Evolutionary conservation across 2,329 filamentous ascomycete genomes (phyloP), one percentile per base, ranked within the genome.

Genomic region (Hymenoscyphus albidus): DNA sequence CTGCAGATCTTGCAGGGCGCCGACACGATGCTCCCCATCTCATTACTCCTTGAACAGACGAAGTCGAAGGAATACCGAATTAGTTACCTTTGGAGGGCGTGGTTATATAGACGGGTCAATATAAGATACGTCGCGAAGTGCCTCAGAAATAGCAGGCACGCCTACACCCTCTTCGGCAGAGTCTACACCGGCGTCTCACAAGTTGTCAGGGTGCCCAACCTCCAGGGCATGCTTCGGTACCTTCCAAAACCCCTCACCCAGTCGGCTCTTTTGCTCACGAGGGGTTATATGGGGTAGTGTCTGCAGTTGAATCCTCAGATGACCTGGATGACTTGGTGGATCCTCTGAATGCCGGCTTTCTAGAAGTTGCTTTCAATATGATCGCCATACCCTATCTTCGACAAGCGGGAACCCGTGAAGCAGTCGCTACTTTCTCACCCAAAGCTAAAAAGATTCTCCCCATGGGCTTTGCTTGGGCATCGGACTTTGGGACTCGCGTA

Each of bases 171-270:
- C 22, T 59, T 59, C 58, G 58, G 38, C 39, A 40, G n/a, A 42
- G 18, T 42, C 58, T 40, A 40, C 35, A 40, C 58, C 38, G 38
- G 58, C 44, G 39, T 31, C 54, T 57, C 54, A 38, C 54, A 35
- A 38, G 27, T 27, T 27, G 32, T 57, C 18, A 38, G 54, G 54
- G 31, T 57, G 32, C 32, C 27, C 54, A 57, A 57, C 6, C 54
- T 31, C 54, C 38, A 57, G 32, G 27, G 32, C 27, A 57, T 31
- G 54, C 27, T 57, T 38, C 54, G 27, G 54, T 38, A 38, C 27
- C 27, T 38, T 57, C 54, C 54, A 57, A n/a, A 38, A 32, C 54
- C 54, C 54, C 54, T 57, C 54, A 57, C 27, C 54, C 54, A 57
- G 54, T 38, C 32, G 54, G 27, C 32, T 57, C 54, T 32, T 32